Evolutionary conservation across 768 basidiomycete species (phyloP).

Genomic region (Naganishia friedmannii): DNA sequence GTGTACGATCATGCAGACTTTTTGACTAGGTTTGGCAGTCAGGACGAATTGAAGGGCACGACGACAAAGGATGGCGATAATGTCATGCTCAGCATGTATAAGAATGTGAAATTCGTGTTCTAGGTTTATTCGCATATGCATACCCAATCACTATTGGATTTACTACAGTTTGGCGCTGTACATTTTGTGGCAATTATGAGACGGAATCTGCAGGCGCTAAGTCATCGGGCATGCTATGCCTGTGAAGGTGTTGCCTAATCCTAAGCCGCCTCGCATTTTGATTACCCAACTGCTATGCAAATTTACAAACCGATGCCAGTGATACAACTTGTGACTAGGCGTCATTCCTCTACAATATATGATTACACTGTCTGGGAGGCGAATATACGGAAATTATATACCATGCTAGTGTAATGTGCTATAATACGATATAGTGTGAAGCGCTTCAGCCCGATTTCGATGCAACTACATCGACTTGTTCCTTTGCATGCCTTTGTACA

Average conservation of each 20-base stretch:
- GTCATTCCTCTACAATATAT: background rate
- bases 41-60: constrained; percentile 64
- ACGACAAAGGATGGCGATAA: constrained; percentile 76
- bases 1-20: constrained; percentile 86
- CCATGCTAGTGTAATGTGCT: background rate
- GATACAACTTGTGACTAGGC: background rate
- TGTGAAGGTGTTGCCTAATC: no score
- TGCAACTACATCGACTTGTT: background rate
- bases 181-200: no score
- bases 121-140: constrained; percentile 46
- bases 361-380: background rate
- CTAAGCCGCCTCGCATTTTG: no score
- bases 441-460: background rate
- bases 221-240: no score
- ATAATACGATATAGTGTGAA: background rate
- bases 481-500: background rate
- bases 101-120: constrained; percentile 90
- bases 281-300: background rate
- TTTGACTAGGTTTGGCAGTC: constrained; percentile 69
- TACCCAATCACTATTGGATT: no score
- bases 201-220: no score
- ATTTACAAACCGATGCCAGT: background rate
- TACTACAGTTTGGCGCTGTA: no score
- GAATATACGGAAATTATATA: background rate
- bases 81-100: constrained; percentile 82